Percentiles rank a stretch among this genome's conserved stretches.
phyloP scores from a whole-genome alignment of 768 basidiomycete species.

The Mycena leptocephala region DNA sequence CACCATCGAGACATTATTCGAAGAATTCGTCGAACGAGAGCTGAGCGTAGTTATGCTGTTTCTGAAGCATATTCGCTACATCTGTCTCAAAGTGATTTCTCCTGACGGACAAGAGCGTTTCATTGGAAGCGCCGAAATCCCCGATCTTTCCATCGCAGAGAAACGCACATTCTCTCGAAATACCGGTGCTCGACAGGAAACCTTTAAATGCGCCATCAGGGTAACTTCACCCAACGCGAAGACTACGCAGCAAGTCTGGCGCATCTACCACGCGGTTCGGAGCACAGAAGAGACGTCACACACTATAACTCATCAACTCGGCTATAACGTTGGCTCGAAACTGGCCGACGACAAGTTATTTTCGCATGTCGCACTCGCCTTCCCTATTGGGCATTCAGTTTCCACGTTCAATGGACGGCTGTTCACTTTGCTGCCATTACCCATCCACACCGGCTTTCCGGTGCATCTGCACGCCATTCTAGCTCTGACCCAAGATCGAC shows the following conservation, averaged over 20 bases:
- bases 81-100: conserved; percentile 44
- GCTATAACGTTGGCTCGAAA: conserved; percentile 33
- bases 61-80: conserved; percentile 43
- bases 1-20: conserved; percentile 38
- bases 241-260: conserved; percentile 33
- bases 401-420: conserved; percentile 40
- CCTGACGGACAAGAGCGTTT: conserved; percentile 30
- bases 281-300: conserved; percentile 26
- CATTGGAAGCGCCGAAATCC: conserved; percentile 34
- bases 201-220: conserved; percentile 31
- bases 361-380: conserved; percentile 46
- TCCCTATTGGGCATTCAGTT: conserved; percentile 21
- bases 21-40: conserved; percentile 45
- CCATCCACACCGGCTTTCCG: conserved; percentile 48
- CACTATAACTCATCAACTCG: conserved; percentile 28
- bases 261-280: conserved; percentile 36
- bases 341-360: conserved; percentile 48
- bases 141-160: conserved; percentile 28
- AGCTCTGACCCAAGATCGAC: conserved; percentile 49
- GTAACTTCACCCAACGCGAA: not conserved
- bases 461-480: conserved; percentile 50
- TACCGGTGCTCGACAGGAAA: conserved; percentile 16
- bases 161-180: conserved; percentile 33
- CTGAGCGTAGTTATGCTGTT: conserved; percentile 44
- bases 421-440: conserved; percentile 53